phyloP scores from a whole-genome alignment of 2,329 filamentous ascomycete species.

The Apiospora saccharicola region DNA sequence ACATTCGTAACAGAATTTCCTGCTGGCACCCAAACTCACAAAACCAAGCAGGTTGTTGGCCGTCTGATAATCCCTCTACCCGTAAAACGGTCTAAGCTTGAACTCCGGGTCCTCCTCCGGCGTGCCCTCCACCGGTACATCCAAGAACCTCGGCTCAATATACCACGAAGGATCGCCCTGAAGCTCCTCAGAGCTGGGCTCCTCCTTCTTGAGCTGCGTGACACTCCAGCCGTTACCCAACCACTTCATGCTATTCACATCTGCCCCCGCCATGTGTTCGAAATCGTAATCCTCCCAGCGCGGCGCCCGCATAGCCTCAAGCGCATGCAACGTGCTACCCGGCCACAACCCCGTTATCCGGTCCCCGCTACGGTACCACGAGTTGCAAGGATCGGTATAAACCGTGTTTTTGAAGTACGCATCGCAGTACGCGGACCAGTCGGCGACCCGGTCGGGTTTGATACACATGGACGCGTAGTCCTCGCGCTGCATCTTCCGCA shows the following conservation, averaged over 20 bases:
- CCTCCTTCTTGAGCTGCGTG: constrained; percentile 44
- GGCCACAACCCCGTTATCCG: constrained; percentile 54
- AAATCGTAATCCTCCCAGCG: constrained; percentile 57
- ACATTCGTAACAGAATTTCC: too few species aligned
- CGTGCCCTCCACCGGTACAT: constrained; percentile 34
- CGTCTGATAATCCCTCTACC: neutral
- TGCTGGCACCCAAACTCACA: too few species aligned
- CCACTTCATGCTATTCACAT: constrained; percentile 47
- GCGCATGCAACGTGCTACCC: constrained; percentile 51
- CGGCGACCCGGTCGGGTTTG: constrained; percentile 51
- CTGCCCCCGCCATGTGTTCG: constrained; percentile 40
- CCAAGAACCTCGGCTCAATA: constrained; percentile 38
- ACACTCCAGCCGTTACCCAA: constrained; percentile 51
- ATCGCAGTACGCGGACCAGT: constrained; percentile 55
- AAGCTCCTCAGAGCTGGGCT: constrained; percentile 35
- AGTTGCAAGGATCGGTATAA: constrained; percentile 56
- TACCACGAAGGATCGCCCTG: constrained; percentile 44
- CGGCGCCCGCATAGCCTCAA: constrained; percentile 50
- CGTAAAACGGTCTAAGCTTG: constrained; percentile 41
- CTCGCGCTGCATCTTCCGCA: constrained; percentile 56
- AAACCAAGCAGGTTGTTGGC: too few species aligned
- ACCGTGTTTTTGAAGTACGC: constrained; percentile 58
- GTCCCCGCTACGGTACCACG: constrained; percentile 60
- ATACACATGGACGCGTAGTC: constrained; percentile 54
- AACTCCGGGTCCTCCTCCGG: constrained; percentile 41